Evolutionary conservation across 805 yeast species (phyloP).

Genomic region (Candida xyloterini): DNA sequence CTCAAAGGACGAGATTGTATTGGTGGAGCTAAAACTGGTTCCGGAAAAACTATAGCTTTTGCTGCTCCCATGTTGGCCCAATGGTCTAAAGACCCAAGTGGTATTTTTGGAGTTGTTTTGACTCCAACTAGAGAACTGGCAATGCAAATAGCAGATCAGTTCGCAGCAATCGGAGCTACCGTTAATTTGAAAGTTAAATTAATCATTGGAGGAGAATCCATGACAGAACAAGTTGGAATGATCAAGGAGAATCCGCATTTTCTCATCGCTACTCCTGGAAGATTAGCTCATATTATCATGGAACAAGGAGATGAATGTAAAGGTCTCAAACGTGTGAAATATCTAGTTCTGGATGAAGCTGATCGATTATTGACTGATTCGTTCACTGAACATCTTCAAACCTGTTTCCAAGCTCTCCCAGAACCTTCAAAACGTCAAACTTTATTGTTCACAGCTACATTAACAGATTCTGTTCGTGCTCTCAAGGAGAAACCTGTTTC

Average conservation of each 20-base stretch:
- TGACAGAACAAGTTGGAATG: constrained; percentile 81
- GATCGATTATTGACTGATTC: constrained; percentile 84
- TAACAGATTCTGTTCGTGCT: constrained; percentile 86
- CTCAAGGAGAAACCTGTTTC: constrained; percentile 62
- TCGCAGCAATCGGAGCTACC: constrained; percentile 84
- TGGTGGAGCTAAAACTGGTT: constrained; percentile 98
- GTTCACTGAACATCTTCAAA: constrained; percentile 72
- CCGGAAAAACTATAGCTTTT: constrained; percentile 96
- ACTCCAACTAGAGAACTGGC: constrained; percentile 96
- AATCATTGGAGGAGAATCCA: constrained; percentile 93
- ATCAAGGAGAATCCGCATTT: constrained; percentile 86
- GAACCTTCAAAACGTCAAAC: constrained; percentile 76
- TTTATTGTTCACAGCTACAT: constrained; percentile 89
- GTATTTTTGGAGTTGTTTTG: constrained; percentile 81
- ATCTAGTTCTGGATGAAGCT: constrained; percentile 91
- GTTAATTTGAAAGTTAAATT: constrained; percentile 83
- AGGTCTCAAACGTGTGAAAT: constrained; percentile 76
- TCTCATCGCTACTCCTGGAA: constrained; percentile 95
- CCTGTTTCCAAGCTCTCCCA: constrained; percentile 73
- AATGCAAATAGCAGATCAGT: constrained; percentile 94
- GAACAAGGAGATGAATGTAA: constrained; percentile 86
- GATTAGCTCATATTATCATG: constrained; percentile 83
- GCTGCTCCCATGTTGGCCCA: constrained; percentile 94
- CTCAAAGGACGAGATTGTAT: constrained; percentile 85
- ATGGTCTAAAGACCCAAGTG: constrained; percentile 95